phyloP scores from a whole-genome alignment of 352 stramenopile species.

The Pythium dissimile region DNA sequence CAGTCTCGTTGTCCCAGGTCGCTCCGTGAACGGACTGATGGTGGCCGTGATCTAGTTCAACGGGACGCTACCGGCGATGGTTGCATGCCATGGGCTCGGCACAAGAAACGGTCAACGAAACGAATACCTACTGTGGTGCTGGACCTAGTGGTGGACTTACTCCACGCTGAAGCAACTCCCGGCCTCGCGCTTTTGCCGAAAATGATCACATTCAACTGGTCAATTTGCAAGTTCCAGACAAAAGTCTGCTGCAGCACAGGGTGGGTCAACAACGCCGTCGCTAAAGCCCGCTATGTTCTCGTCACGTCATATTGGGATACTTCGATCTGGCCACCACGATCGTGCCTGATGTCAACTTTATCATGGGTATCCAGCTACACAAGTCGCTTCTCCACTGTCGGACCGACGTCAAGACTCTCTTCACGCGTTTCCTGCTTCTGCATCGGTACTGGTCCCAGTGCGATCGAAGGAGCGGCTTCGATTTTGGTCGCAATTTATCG shows the following conservation, averaged over 20 bases:
- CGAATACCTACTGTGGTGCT: not conserved
- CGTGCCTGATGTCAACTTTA: conserved; percentile 6
- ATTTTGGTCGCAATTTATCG: too few relatives aligned
- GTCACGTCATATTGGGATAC: conserved; percentile 9
- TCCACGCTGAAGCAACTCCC: not conserved
- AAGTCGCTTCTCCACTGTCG: not conserved
- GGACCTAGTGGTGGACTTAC: conserved; percentile 6
- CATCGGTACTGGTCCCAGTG: too few relatives aligned
- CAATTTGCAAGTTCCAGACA: not conserved
- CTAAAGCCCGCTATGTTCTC: not conserved
- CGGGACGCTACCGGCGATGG: not conserved
- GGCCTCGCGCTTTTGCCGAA: not conserved
- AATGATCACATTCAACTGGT: not conserved
- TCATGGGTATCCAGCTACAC: not conserved
- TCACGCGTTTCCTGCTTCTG: too few relatives aligned
- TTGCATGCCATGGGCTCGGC: not conserved
- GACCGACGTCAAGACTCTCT: not conserved
- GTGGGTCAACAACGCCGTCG: not conserved
- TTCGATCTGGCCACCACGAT: conserved; percentile 5
- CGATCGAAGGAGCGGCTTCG: too few relatives aligned
- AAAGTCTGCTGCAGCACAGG: not conserved
- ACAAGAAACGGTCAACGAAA: not conserved
- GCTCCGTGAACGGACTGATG: not conserved
- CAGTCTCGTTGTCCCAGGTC: not conserved
- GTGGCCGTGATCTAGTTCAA: conserved; percentile 7